Evolutionary conservation across 108 stramenopile genomes (phyloP), one percentile per base, ranked within the genome.

Genomic region (Schizochytrium sp.): DNA sequence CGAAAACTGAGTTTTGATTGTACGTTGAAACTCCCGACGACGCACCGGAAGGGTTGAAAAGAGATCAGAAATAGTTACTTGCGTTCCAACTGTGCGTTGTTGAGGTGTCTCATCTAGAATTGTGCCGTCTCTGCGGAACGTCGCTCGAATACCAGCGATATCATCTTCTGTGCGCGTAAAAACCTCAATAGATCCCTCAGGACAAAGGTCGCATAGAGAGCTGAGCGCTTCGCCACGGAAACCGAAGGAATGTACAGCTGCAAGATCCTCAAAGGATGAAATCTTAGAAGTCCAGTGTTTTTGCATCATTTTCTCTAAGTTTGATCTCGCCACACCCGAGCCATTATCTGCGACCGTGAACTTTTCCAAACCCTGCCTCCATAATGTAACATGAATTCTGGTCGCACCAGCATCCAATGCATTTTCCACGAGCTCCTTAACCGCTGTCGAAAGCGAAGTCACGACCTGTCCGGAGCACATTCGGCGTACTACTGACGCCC

Each of bases 391-490:
- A 57, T 93, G 93, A 3, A 93, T 88, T 28, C 90, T 56, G 28
- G 91, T 90, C 5, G 93, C 92, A 5, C 92, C 93, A 4, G 92
- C 92, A 44, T 92, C 92, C 91, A 94, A 47, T 12, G 93, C 83
- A 50, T 94, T 94, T 46, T 94, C 94, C 19, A 94, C 93, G 5
- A 94, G 92, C 91, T 94, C 94, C 89, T 94, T 94, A 41, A 94
- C 93, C 15, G 93, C 92, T 0, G 90, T 92, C 46, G 87, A 61
- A 17, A 94, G 89, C 61, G 91, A 89, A 28, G 92, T 89, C 59
- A 94, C 89, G 47, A 94, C 94, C 90, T 93, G 89, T 5, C 89
- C 88, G 46, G 88, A 76, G 76, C 89, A 91, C 15, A 92, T 61
- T 46, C 89, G 89, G 2, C 57, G 87, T 28, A 55, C 76, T 53